Evolutionary conservation across 805 yeast genomes (phyloP), one percentile per base, ranked within the genome.

Genomic region (Yarrowia sp.): DNA sequence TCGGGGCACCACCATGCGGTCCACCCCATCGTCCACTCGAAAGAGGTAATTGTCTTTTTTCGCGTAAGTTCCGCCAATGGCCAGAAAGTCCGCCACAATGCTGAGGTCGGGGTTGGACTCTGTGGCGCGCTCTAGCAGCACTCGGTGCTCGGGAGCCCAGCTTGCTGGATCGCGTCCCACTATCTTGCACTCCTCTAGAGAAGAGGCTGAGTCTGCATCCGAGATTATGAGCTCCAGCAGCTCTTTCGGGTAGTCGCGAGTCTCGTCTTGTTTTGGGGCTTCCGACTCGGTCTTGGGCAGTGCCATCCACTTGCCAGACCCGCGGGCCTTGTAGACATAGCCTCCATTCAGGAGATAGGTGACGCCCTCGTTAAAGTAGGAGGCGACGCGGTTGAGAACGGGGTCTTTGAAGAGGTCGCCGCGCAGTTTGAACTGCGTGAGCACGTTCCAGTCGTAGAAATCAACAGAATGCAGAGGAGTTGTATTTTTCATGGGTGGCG

Each of bases 391-490:
- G 8, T 55, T 55, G 11, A 55, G 61, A 10, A 55, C 61, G 17
- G 61, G 61, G 33, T 55, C 61, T 8, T 38, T 55, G 31, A 55
- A 55, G 14, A 55, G 36, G 39, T 55, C 61, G 17, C 61, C 61
- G 15, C 61, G 36, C 13, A 55, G 47, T 32, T 55, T 55, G 61
- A 55, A 55, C 47, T 55, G 61, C 35, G 61, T 55, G 13, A 55
- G 47, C 45, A 55, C 61, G 61, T 55, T 55, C 61, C 61, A 55
- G 36, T 55, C 61, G 61, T 55, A 55, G 10, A 55, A 55, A 15
- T 55, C 61, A 8, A 55, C 61, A n/a, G 61, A 55, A 38, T 55
- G 61, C 61, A 55, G 61, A 13, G 61, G 61, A 32, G 61, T 41
- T 10, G 36, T 55, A 13, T 31, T 55, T 9, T n/a, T 39, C 61